Evolutionary conservation across 441 rosid genomes (phyloP).

Genomic region (Mallotus repandus): DNA sequence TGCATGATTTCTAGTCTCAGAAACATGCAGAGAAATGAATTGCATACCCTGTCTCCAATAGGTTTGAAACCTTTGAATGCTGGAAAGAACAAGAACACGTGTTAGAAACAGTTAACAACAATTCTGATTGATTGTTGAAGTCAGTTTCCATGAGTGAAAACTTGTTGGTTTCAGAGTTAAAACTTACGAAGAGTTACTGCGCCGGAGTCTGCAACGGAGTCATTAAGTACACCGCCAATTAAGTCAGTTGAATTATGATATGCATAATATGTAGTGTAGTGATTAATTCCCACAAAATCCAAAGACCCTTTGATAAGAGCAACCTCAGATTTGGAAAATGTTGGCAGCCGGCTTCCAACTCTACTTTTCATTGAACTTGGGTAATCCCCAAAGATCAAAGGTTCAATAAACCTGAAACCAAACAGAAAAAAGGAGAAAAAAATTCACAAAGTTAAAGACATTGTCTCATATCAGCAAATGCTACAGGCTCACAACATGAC

Average conservation of each 20-base stretch:
- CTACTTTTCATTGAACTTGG: slow-evolving; percentile 85
- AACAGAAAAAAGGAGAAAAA: background rate
- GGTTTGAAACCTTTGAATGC: slow-evolving; percentile 54
- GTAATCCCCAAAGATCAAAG: slow-evolving; percentile 80
- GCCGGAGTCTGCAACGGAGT: slow-evolving; percentile 69
- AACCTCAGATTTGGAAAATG: slow-evolving; percentile 58
- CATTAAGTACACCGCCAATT: slow-evolving; percentile 44
- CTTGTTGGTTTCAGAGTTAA: background rate
- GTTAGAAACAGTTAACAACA: too few relatives aligned
- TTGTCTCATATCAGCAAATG: background rate
- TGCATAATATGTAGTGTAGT: slow-evolving; percentile 87
- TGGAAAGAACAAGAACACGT: slow-evolving; percentile 33
- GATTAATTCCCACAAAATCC: slow-evolving; percentile 95
- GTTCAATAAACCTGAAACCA: slow-evolving; percentile 74
- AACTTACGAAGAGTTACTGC: slow-evolving; percentile 70
- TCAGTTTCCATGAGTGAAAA: background rate
- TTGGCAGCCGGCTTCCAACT: slow-evolving; percentile 72
- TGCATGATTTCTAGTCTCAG: too few relatives aligned
- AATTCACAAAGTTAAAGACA: background rate
- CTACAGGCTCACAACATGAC: background rate
- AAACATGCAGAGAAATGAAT: too few relatives aligned
- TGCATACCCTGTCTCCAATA: slow-evolving; percentile 73
- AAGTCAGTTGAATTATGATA: slow-evolving; percentile 31
- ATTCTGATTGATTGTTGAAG: too few relatives aligned
- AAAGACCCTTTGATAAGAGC: slow-evolving; percentile 72